A percentile compares a stretch with the other conserved stretches of the same genome.
Conservation (phyloP, 2,329 filamentous ascomycete genomes). For the Tolypocladium capitatum region DNA sequence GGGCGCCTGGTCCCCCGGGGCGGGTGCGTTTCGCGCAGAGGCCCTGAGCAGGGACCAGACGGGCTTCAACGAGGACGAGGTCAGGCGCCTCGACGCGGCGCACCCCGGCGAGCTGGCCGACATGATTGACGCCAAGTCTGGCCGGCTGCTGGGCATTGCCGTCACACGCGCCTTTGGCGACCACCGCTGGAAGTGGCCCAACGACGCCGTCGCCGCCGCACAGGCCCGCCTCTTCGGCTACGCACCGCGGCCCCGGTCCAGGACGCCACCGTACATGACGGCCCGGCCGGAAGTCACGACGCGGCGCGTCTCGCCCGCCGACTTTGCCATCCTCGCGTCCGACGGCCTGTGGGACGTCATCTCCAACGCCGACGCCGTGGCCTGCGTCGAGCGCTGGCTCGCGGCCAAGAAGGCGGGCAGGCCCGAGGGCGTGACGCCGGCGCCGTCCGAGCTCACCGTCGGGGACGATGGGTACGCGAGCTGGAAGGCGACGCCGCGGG, state of each 20-base stretch:
- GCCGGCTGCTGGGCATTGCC: conserved; percentile 46
- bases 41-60: conserved; percentile 53
- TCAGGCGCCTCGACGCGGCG: conserved; percentile 35
- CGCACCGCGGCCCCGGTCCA: conserved; percentile 25
- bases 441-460: conserved; percentile 1
- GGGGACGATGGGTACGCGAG: conserved; percentile 11
- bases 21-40: conserved; percentile 33
- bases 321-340: conserved; percentile 52
- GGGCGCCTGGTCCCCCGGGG: conserved; percentile 30
- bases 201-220: conserved; percentile 22
- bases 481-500: conserved; percentile 23
- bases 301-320: conserved; percentile 31
- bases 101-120: conserved; percentile 51
- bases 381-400: conserved; percentile 42
- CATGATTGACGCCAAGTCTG: conserved; percentile 31
- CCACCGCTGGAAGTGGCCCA: conserved; percentile 52
- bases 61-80: conserved; percentile 46
- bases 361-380: conserved; percentile 41
- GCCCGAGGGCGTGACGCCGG: conserved; percentile 10
- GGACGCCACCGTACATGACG: conserved; percentile 53
- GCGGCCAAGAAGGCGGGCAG: conserved; percentile 13
- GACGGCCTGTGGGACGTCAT: conserved; percentile 56
- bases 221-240: conserved; percentile 36
- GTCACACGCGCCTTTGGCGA: conserved; percentile 58
- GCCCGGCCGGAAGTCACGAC: conserved; percentile 52